These are phyloP conservation scores for Saccharomycopsis fodiens DNA, from an alignment of 805 yeast genomes.

Conservation along the genomic window DNA sequence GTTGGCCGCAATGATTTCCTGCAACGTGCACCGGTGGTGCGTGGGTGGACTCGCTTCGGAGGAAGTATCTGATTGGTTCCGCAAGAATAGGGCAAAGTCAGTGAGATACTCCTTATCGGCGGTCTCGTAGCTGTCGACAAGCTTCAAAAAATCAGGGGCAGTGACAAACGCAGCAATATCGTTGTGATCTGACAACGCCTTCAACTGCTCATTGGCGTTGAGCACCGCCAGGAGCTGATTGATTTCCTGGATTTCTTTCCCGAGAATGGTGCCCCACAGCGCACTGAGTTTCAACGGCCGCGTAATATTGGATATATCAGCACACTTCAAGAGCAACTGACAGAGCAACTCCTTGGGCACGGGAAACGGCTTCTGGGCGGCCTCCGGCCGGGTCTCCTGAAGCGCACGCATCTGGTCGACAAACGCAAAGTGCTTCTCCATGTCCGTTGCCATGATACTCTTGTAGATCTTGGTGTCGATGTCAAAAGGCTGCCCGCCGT, in stretches of 20 bases:
- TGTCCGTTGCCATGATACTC: slow-evolving; percentile 76
- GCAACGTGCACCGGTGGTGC: slow-evolving; percentile 23
- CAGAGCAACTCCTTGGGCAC: slow-evolving; percentile 39
- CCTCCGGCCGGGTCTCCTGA: slow-evolving; percentile 23
- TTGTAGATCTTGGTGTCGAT: slow-evolving; percentile 28
- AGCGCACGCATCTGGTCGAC: slow-evolving; percentile 43
- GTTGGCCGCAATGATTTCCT: slow-evolving; percentile 37
- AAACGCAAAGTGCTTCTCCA: slow-evolving; percentile 80
- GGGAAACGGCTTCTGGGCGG: slow-evolving; percentile 19
- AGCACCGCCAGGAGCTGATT: slow-evolving; percentile 39
- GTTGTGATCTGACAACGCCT: not conserved
- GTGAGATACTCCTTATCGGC: not conserved
- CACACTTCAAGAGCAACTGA: slow-evolving; percentile 78
- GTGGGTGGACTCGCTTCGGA: not conserved
- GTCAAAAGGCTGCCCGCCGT: slow-evolving; percentile 20
- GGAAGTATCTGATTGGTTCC: not conserved
- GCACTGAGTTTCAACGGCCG: slow-evolving; percentile 68
- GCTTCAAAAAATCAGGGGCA: not conserved
- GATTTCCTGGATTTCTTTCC: slow-evolving; percentile 71
- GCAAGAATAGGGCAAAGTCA: not conserved
- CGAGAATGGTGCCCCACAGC: slow-evolving; percentile 80
- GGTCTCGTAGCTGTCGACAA: slow-evolving; percentile 1
- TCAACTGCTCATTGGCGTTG: slow-evolving; percentile 1
- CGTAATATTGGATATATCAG: slow-evolving; percentile 91
- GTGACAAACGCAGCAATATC: not conserved